Conservation (phyloP, 225 moss, liverwort and hornwort species). For the Physcomitrium patens region DNA sequence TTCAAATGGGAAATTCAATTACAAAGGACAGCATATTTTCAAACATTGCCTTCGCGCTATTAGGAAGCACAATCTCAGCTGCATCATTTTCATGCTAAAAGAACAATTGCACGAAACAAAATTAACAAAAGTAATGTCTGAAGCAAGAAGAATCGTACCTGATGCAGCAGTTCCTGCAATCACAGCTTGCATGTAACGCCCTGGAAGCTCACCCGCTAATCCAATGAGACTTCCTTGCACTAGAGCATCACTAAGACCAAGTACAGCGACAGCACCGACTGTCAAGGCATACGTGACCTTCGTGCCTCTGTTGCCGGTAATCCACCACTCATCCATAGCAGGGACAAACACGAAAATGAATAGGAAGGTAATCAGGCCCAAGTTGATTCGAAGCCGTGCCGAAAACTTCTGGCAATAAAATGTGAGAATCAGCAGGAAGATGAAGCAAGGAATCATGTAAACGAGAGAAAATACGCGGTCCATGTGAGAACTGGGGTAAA, state of each 20-base stretch:
- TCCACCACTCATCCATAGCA: conserved; percentile 63
- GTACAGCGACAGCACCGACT: conserved; percentile 45
- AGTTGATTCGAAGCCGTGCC: conserved; percentile 58
- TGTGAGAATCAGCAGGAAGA: conserved; percentile 51
- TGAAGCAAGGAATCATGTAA: conserved; percentile 69
- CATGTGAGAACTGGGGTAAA: conserved; percentile 71
- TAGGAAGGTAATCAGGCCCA: conserved; percentile 56
- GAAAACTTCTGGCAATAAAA: conserved; percentile 63
- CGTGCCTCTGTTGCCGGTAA: conserved; percentile 57
- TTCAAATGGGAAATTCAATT: neutral
- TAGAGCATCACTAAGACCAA: conserved; percentile 70
- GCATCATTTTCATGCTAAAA: neutral
- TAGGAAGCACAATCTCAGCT: too few relatives aligned
- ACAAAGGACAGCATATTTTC: neutral
- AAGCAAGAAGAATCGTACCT: conserved; percentile 31
- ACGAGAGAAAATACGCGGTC: conserved; percentile 80
- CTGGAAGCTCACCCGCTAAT: conserved; percentile 80
- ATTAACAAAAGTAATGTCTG: neutral
- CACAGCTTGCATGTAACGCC: conserved; percentile 89
- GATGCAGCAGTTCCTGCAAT: conserved; percentile 82
- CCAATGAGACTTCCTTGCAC: conserved; percentile 82
- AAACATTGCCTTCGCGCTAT: neutral
- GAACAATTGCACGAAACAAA: neutral
- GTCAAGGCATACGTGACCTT: conserved; percentile 56
- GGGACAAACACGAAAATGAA: conserved; percentile 60